Evolutionary conservation across 805 yeast genomes (phyloP).

Genomic region (Candida peoriensis): DNA sequence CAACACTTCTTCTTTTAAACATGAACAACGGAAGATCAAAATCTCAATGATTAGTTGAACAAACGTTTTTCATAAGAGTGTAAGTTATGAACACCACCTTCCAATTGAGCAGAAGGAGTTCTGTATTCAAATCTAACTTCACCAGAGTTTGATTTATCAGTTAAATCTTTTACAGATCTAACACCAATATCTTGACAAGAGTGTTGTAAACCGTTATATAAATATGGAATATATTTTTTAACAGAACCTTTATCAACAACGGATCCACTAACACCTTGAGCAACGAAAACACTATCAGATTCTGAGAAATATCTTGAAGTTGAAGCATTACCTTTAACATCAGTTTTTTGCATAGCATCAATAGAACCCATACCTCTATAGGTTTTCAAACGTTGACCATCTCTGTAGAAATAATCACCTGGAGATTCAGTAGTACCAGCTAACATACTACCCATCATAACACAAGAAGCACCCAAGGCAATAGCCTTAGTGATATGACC

Average conservation of each 20-base stretch:
- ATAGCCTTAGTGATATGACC: conserved; percentile 97
- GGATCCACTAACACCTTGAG: conserved; percentile 98
- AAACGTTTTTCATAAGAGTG: conserved; percentile 97
- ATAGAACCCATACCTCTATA: conserved; percentile 99
- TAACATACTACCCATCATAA: conserved; percentile 99
- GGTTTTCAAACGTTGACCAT: conserved; percentile 94
- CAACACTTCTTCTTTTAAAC: too few relatives aligned
- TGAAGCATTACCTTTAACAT: conserved; percentile 88
- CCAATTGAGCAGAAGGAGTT: conserved; percentile 97
- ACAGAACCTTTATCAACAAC: conserved; percentile 97
- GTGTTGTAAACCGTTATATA: conserved; percentile 94
- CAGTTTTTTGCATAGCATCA: conserved; percentile 95
- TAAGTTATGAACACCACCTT: conserved; percentile 96
- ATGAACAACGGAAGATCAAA: too few relatives aligned
- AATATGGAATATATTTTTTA: conserved; percentile 88
- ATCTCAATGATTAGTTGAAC: conserved; percentile 43
- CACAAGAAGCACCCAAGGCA: conserved; percentile 94
- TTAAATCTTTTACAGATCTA: conserved; percentile 56
- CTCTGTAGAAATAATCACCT: conserved; percentile 96
- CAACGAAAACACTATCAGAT: conserved; percentile 90
- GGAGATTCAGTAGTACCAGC: conserved; percentile 99
- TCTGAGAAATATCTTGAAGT: conserved; percentile 98
- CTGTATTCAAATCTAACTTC: conserved; percentile 90
- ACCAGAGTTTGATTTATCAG: conserved; percentile 58
- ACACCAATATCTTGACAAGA: conserved; percentile 98